These are phyloP conservation scores for Penicillium vulpinum DNA, from an alignment of 2,329 filamentous ascomycete species.

Conservation along the genomic window DNA sequence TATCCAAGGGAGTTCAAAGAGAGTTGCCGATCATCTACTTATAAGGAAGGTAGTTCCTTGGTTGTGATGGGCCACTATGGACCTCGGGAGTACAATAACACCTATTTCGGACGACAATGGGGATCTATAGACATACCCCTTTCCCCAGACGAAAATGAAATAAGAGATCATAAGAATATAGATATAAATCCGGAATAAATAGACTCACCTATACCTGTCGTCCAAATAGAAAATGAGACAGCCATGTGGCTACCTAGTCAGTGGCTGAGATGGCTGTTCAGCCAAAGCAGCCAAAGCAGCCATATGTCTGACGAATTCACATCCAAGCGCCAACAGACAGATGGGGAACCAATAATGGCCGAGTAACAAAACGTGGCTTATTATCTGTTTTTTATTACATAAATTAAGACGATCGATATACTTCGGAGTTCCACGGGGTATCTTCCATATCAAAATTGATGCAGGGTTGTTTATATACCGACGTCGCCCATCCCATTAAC, in stretches of 20 bases:
- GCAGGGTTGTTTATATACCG: constrained; percentile 25
- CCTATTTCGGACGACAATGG: not conserved
- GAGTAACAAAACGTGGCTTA: not conserved
- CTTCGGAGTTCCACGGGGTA: not conserved
- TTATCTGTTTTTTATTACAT: not conserved
- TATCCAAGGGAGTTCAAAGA: constrained; percentile 1
- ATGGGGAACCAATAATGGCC: not conserved
- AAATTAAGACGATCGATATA: not conserved
- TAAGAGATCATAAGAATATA: not conserved
- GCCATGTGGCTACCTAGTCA: not conserved
- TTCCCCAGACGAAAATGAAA: not conserved
- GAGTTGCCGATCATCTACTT: constrained; percentile 5
- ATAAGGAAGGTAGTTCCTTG: not conserved
- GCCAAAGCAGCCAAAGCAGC: not conserved
- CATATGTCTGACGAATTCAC: not conserved
- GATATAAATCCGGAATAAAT: not conserved
- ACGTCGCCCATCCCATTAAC: constrained; percentile 18
- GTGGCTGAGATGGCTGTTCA: constrained; percentile 1
- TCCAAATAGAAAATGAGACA: not conserved
- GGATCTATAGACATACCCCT: not conserved
- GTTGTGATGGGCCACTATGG: not conserved
- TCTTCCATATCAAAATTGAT: constrained; percentile 12
- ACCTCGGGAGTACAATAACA: too few species aligned
- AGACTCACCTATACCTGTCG: not conserved
- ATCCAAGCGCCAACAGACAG: not conserved